Conservation (phyloP, 495 filamentous ascomycete genomes). For the Xylaria telfairii region DNA sequence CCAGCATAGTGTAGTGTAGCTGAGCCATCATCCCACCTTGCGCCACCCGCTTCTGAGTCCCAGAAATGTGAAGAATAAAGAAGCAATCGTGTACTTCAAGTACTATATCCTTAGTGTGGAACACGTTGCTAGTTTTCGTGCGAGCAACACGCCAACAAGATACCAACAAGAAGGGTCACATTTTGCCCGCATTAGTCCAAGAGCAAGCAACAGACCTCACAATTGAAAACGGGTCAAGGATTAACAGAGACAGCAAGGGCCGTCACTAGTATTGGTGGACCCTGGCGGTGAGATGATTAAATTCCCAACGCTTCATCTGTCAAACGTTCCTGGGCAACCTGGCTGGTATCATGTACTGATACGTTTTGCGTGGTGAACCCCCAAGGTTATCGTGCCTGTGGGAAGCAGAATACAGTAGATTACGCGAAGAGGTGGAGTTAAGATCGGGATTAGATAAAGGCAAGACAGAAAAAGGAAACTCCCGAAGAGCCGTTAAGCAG, state of each 20-base stretch:
- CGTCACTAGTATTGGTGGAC: slow-evolving; percentile 6
- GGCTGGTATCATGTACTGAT: neutral
- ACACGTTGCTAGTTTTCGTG: neutral
- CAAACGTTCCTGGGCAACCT: neutral
- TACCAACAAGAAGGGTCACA: slow-evolving; percentile 10
- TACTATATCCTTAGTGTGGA: too few relatives aligned
- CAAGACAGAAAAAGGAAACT: neutral
- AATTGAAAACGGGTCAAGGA: slow-evolving; percentile 4
- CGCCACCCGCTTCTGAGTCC: neutral
- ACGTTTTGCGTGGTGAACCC: too few relatives aligned
- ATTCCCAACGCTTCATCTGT: slow-evolving; percentile 1
- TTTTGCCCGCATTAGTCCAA: slow-evolving; percentile 21
- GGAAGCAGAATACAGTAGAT: neutral
- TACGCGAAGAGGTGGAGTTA: too few relatives aligned
- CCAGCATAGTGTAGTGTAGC: slow-evolving; percentile 4
- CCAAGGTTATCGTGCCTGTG: too few relatives aligned
- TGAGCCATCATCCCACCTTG: slow-evolving; percentile 5
- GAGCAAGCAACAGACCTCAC: slow-evolving; percentile 9
- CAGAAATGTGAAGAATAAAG: neutral
- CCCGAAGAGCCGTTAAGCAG: neutral
- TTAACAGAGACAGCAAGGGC: slow-evolving; percentile 16
- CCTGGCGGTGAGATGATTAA: slow-evolving; percentile 20
- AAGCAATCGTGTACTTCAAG: neutral
- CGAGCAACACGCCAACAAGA: neutral
- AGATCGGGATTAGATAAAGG: neutral